Conservation (phyloP, 2,329 filamentous ascomycete genomes). For the Exophiala spinifera region DNA sequence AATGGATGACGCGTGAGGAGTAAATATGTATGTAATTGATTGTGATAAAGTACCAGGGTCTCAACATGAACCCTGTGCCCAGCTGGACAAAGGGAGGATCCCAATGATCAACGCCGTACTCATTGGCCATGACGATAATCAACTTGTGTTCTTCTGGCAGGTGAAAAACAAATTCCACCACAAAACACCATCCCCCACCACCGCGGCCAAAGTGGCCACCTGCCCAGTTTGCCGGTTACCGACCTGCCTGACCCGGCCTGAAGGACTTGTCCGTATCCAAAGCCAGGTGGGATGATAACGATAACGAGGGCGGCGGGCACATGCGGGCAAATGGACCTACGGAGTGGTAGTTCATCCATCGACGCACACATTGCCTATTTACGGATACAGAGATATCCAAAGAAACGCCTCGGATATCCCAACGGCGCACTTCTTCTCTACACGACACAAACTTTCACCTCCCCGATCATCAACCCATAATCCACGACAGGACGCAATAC, state of each 20-base stretch:
- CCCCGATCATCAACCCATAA: constrained; percentile 1
- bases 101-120: neutral
- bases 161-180: neutral
- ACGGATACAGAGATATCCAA: too few relatives aligned
- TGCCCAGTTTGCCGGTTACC: too few relatives aligned
- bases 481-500: neutral
- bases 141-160: neutral
- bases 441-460: neutral
- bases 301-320: too few relatives aligned
- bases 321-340: too few relatives aligned
- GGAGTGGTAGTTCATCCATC: too few relatives aligned
- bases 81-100: too few relatives aligned
- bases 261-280: too few relatives aligned
- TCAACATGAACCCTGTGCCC: too few relatives aligned
- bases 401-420: too few relatives aligned
- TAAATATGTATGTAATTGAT: neutral
- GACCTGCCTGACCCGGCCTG: too few relatives aligned
- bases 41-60: too few relatives aligned
- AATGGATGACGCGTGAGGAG: neutral
- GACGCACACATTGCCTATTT: neutral
- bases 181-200: neutral
- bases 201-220: neutral
- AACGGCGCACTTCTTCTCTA: neutral
- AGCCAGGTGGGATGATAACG: too few relatives aligned
- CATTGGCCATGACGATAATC: neutral